Evolutionary conservation across 2,329 filamentous ascomycete genomes (phyloP).

Genomic region (Endocalyx cinctus): DNA sequence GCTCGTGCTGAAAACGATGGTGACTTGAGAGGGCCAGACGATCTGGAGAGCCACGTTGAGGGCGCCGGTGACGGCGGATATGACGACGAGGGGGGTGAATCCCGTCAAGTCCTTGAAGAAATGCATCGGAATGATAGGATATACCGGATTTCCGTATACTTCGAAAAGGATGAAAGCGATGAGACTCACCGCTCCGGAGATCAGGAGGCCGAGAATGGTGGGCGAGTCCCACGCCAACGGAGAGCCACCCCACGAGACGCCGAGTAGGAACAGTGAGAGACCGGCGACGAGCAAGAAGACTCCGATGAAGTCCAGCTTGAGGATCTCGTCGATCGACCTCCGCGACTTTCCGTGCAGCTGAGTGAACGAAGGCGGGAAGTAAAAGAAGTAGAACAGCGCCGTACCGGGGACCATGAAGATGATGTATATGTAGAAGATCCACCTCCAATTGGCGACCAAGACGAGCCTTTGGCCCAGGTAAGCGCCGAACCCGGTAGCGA

Average conservation of each 20-base stretch:
- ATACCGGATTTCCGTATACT: no score
- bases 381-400: slow-evolving; percentile 13
- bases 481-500: slow-evolving; percentile 16
- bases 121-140: no score
- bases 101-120: no score
- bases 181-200: slow-evolving; percentile 15
- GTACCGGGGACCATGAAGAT: slow-evolving; percentile 13
- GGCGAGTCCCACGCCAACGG: slow-evolving; percentile 15
- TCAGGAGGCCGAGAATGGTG: slow-evolving; percentile 20
- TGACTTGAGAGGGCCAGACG: no score
- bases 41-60: no score
- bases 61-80: no score
- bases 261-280: slow-evolving; percentile 22
- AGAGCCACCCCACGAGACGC: slow-evolving; percentile 23
- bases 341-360: slow-evolving; percentile 14
- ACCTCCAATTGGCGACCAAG: slow-evolving; percentile 12
- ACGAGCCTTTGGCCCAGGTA: slow-evolving; percentile 13
- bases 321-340: slow-evolving; percentile 8
- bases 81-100: no score
- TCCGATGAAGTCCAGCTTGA: slow-evolving; percentile 21
- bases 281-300: slow-evolving; percentile 21
- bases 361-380: slow-evolving; percentile 15
- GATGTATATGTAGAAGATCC: slow-evolving; percentile 20
- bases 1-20: no score
- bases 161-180: slow-evolving; percentile 24